phyloP scores from a whole-genome alignment of 2,329 filamentous ascomycete genomes.

The Colletotrichum horii region DNA sequence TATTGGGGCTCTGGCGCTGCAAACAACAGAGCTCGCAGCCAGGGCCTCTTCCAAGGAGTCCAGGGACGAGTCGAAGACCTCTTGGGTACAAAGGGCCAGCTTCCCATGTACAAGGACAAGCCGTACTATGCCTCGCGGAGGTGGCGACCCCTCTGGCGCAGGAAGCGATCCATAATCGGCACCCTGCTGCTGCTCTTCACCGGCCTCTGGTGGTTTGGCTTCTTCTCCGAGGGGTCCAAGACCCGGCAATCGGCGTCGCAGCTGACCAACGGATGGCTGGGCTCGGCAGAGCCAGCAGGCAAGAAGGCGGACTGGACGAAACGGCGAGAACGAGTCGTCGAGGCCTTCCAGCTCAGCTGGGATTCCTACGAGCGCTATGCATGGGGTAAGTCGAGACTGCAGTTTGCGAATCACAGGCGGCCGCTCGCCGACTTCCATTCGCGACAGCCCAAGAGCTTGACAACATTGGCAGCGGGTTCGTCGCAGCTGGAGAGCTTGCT shows the following conservation, averaged over 20 bases:
- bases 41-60: constrained; percentile 54
- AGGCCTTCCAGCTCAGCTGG: constrained; percentile 92
- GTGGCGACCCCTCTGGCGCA: constrained; percentile 64
- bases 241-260: constrained; percentile 38
- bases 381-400: constrained; percentile 73
- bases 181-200: constrained; percentile 60
- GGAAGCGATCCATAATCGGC: constrained; percentile 63
- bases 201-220: constrained; percentile 73
- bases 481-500: background rate
- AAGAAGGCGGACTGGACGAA: constrained; percentile 73
- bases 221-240: constrained; percentile 49
- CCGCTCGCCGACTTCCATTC: background rate
- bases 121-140: constrained; percentile 74
- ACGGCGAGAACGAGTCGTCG: constrained; percentile 80
- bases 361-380: constrained; percentile 90
- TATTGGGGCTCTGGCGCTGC: constrained; percentile 65
- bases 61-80: constrained; percentile 68
- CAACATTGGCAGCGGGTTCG: background rate
- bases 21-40: constrained; percentile 43
- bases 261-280: constrained; percentile 60
- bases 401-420: background rate
- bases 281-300: constrained; percentile 48
- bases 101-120: constrained; percentile 99
- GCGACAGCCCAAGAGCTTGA: background rate
- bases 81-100: constrained; percentile 61